Conservation (phyloP, 176 grass and related monocot species). For the Zoysia pacifica region DNA sequence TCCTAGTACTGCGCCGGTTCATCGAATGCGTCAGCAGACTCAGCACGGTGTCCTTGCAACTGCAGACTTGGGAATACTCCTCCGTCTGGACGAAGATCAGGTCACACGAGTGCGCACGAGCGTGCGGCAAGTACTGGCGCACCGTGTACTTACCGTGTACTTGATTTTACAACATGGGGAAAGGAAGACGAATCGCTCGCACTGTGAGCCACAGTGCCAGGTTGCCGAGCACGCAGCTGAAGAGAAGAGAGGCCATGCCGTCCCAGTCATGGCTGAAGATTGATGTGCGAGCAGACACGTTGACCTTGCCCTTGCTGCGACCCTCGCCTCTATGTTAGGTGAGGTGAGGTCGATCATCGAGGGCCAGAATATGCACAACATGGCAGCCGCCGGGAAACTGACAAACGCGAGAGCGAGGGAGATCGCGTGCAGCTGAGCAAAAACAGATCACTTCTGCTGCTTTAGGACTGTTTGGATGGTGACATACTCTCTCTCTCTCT, state of each 20-base stretch:
- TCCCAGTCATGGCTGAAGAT: neutral
- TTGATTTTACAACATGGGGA: slow-evolving; percentile 20
- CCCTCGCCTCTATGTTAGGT: slow-evolving; percentile 32
- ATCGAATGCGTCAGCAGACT: too few species aligned
- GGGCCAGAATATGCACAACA: neutral
- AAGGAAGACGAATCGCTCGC: slow-evolving; percentile 1
- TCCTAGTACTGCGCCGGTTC: too few species aligned
- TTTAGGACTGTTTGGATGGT: too few species aligned
- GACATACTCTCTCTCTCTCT: neutral
- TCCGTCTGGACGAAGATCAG: too few species aligned
- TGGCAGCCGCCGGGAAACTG: neutral
- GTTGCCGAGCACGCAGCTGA: neutral
- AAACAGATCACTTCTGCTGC: neutral
- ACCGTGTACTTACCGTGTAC: neutral
- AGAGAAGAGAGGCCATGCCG: neutral
- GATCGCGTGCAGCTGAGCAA: neutral
- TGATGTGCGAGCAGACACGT: slow-evolving; percentile 42
- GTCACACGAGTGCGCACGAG: too few species aligned
- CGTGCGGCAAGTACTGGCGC: too few species aligned
- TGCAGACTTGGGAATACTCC: too few species aligned
- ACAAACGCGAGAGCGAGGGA: slow-evolving; percentile 10
- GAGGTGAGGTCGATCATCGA: slow-evolving; percentile 23
- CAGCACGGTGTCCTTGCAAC: too few species aligned
- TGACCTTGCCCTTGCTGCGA: slow-evolving; percentile 33
- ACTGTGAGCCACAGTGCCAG: neutral